These are phyloP conservation scores for Tetradesmus lagerheimii DNA, from an alignment of 139 green algal genomes.

Conservation along the genomic window DNA sequence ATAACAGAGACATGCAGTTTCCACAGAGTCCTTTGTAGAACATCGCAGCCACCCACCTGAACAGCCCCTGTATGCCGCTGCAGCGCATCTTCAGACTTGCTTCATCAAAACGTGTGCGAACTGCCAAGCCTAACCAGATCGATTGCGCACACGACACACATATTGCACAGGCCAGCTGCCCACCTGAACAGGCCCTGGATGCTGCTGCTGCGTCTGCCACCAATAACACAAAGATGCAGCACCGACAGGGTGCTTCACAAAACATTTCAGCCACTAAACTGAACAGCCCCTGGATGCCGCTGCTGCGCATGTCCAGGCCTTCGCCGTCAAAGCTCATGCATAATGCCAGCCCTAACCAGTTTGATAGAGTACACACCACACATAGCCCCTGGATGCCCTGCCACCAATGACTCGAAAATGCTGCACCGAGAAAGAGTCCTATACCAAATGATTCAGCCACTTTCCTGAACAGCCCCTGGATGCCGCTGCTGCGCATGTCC, in stretches of 20 bases:
- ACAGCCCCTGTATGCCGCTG: background rate
- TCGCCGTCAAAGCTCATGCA: background rate
- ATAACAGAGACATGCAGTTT: background rate
- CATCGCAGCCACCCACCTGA: background rate
- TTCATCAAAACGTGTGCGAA: background rate
- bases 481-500: constrained; percentile 61
- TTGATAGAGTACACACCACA: too few relatives aligned
- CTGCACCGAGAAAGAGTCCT: too few relatives aligned
- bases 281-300: constrained; percentile 58
- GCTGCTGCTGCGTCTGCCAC: too few relatives aligned
- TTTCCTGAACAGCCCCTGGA: constrained; percentile 70
- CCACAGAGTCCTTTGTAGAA: background rate
- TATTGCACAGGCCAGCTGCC: background rate
- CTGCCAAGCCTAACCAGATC: too few relatives aligned
- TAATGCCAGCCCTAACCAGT: too few relatives aligned
- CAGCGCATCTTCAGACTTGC: background rate
- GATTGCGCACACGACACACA: too few relatives aligned
- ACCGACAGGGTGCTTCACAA: too few relatives aligned
- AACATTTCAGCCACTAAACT: constrained; percentile 41
- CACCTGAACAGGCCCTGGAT: too few relatives aligned
- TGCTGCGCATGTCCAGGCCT: background rate
- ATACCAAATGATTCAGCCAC: too few relatives aligned
- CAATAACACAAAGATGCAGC: too few relatives aligned
- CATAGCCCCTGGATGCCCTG: too few relatives aligned
- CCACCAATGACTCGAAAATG: too few relatives aligned